Base-by-base conservation (phyloP, 164 flowering plant species). In the Litsea cubeba region DNA sequence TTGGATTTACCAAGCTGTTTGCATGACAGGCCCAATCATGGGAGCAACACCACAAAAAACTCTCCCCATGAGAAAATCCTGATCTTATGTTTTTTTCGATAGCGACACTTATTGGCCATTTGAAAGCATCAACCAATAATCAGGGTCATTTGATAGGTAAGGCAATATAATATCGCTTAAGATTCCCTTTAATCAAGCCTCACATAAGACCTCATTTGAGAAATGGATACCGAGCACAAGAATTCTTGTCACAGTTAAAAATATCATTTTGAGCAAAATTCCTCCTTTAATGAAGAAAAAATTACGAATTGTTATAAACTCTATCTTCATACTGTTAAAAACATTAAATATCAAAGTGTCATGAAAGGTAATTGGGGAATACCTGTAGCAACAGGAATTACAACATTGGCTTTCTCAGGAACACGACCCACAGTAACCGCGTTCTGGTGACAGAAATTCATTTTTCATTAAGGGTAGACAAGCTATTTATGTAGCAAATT, bases 341-440 rank as follows among this genome's bases (percentile, higher is more conserved):
- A 17, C 60, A 54, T 20, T 54, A 54, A 17, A 54, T 2, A 54
- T 15, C 15, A 14, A 20, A 54, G n/a, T 15, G n/a, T 12, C 17
- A 15, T 63, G 15, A 20, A 63, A 3, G 28, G 32, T 23, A 12
- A 23, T 24, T 24, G 3, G 12, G 12, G n/a, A 63, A 1, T 83
- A 94, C 98, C 98, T 83, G 98, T 94, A 66, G 93, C 97, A 64
- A 94, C 96, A 15, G 98, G 96, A 81, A 94, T 87, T 22, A 89
- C 97, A 66, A 94, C 18, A 77, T 94, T 92, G 62, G 94, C 97
- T 76, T 90, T 92, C 57, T 90, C 96, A 68, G 92, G 87, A 69
- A 88, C 81, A 66, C 97, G 91, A 25, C 98, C 97, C 32, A 94
- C 90, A 7, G 88, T 91, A 54, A 92, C 93, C 62, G 65, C 83